Conservation (phyloP, 768 basidiomycete genomes). For the Naematelia encephala region DNA sequence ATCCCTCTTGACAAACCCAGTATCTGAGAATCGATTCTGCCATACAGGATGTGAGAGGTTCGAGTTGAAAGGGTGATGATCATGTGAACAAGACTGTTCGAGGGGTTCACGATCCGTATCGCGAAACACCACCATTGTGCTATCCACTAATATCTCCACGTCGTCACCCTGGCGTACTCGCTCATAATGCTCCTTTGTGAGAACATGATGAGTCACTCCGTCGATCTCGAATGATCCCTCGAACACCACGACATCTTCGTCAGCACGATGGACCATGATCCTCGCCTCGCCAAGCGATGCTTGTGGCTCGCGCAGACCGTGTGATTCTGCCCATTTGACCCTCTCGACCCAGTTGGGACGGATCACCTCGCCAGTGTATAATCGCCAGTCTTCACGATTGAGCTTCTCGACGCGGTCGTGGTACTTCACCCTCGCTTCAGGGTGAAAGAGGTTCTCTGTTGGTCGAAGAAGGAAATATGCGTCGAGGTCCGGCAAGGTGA, state of each 20-base stretch:
- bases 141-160: constrained; percentile 54
- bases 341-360: constrained; percentile 55
- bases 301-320: constrained; percentile 11
- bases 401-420: constrained; percentile 57
- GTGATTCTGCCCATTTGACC: constrained; percentile 35
- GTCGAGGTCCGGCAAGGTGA: constrained; percentile 58
- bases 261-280: constrained; percentile 66
- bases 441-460: constrained; percentile 73
- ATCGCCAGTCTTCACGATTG: constrained; percentile 58
- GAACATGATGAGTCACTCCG: constrained; percentile 67
- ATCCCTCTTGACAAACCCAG: constrained; percentile 9
- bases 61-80: constrained; percentile 65
- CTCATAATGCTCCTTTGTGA: constrained; percentile 68
- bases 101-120: constrained; percentile 64
- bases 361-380: constrained; percentile 74
- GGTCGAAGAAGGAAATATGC: constrained; percentile 73
- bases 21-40: constrained; percentile 7
- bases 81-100: constrained; percentile 65
- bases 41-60: constrained; percentile 54
- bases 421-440: constrained; percentile 64
- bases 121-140: constrained; percentile 66
- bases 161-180: constrained; percentile 57
- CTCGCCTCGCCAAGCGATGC: constrained; percentile 65
- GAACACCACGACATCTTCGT: constrained; percentile 59
- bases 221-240: constrained; percentile 72